Conservation (phyloP, 208 protist genomes). For the Wallacemonas sp. region DNA sequence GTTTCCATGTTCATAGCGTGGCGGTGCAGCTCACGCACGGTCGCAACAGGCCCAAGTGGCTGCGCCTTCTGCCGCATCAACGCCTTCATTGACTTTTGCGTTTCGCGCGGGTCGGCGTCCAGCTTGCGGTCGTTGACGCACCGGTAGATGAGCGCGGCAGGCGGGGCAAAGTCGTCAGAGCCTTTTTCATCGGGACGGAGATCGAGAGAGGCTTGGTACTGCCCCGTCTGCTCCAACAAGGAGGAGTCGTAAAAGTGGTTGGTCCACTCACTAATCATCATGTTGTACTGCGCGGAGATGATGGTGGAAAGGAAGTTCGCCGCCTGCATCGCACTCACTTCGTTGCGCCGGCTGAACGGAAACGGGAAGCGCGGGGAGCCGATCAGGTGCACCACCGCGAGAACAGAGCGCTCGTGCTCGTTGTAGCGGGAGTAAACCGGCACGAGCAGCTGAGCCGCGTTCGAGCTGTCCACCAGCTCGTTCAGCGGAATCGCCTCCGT, state of each 20-base stretch:
- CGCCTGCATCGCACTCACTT: constrained; percentile 70
- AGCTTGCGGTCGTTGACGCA: constrained; percentile 49
- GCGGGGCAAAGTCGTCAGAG: constrained; percentile 76
- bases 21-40: constrained; percentile 64
- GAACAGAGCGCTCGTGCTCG: constrained; percentile 21
- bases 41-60: constrained; percentile 42
- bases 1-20: constrained; percentile 72
- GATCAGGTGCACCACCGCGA: constrained; percentile 84
- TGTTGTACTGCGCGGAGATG: constrained; percentile 79
- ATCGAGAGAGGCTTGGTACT: constrained; percentile 70
- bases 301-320: constrained; percentile 72
- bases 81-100: constrained; percentile 49
- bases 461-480: constrained; percentile 70
- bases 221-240: constrained; percentile 47
- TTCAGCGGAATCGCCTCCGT: constrained; percentile 50
- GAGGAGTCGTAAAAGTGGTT: constrained; percentile 85
- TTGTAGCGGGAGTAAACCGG: constrained; percentile 73
- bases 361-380: constrained; percentile 69
- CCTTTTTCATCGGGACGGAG: constrained; percentile 72
- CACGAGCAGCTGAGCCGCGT: constrained; percentile 79
- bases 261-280: constrained; percentile 84
- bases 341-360: constrained; percentile 82
- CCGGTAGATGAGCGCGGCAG: constrained; percentile 71
- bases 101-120: constrained; percentile 67
- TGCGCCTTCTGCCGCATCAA: constrained; percentile 43